Evolutionary conservation across 192 early-diverging fungal species (phyloP).

Genomic region (Backusella tuberculispora): DNA sequence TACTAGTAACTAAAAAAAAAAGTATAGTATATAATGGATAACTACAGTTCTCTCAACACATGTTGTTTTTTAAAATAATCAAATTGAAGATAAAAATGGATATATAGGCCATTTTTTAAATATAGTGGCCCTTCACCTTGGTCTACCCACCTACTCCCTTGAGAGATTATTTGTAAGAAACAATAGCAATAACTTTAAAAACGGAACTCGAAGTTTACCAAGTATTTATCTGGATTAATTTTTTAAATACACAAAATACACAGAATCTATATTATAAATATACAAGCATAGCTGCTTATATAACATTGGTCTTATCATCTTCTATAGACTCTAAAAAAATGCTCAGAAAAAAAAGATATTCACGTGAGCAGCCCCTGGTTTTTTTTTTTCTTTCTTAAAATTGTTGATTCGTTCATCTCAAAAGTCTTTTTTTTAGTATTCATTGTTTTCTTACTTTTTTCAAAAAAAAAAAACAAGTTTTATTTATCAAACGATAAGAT

Average conservation of each 20-base stretch:
- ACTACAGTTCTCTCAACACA: neutral
- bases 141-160: too few relatives aligned
- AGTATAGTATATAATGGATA: neutral
- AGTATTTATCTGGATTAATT: too few relatives aligned
- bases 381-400: neutral
- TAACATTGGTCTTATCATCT: too few relatives aligned
- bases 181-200: too few relatives aligned
- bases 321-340: neutral
- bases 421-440: slow-evolving; percentile 9
- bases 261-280: too few relatives aligned
- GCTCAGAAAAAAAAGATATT: neutral
- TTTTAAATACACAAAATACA: too few relatives aligned
- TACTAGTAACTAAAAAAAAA: neutral
- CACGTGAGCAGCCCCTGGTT: slow-evolving; percentile 1
- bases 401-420: too few relatives aligned
- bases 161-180: too few relatives aligned
- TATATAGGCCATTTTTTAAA: neutral
- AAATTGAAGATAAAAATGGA: neutral
- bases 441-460: neutral
- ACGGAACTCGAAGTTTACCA: too few relatives aligned
- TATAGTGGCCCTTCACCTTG: neutral
- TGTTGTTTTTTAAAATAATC: neutral
- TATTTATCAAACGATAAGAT: neutral
- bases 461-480: too few relatives aligned
- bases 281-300: too few relatives aligned